A percentile compares a stretch with the other conserved stretches of the same genome.
phyloP scores from a whole-genome alignment of 129 eudicot genomes.

The Cynara cardunculus region DNA sequence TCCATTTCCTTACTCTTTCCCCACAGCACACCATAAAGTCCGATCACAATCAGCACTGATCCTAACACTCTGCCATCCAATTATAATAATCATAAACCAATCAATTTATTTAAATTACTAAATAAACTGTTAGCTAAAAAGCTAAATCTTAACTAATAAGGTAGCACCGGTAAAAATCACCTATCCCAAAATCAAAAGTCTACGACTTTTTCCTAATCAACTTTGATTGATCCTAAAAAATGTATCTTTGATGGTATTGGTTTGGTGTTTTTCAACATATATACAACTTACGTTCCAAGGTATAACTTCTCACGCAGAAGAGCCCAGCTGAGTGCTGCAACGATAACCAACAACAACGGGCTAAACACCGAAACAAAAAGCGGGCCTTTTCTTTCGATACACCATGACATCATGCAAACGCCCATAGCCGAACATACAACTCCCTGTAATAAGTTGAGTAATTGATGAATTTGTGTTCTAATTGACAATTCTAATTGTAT shows the following conservation, averaged over 20 bases:
- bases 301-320: constrained; percentile 62
- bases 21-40: constrained; percentile 12
- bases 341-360: constrained; percentile 67
- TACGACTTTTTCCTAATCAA: not conserved
- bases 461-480: not conserved
- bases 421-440: constrained; percentile 49
- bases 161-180: too few relatives aligned
- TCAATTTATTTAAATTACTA: not conserved
- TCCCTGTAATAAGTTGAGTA: constrained; percentile 44
- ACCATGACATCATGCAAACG: constrained; percentile 74
- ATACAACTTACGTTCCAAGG: constrained; percentile 72
- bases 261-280: not conserved
- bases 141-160: too few relatives aligned
- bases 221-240: not conserved
- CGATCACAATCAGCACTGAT: constrained; percentile 7
- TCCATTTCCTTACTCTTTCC: constrained; percentile 12
- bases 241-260: not conserved
- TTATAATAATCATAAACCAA: not conserved
- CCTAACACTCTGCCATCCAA: constrained; percentile 6
- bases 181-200: not conserved
- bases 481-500: not conserved
- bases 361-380: constrained; percentile 79
- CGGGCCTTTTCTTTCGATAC: constrained; percentile 79
- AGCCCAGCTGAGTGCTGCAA: constrained; percentile 76
- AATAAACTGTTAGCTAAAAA: not conserved